Evolutionary conservation across 2,329 filamentous ascomycete genomes (phyloP).

Genomic region (Paecilomyces variotii): DNA sequence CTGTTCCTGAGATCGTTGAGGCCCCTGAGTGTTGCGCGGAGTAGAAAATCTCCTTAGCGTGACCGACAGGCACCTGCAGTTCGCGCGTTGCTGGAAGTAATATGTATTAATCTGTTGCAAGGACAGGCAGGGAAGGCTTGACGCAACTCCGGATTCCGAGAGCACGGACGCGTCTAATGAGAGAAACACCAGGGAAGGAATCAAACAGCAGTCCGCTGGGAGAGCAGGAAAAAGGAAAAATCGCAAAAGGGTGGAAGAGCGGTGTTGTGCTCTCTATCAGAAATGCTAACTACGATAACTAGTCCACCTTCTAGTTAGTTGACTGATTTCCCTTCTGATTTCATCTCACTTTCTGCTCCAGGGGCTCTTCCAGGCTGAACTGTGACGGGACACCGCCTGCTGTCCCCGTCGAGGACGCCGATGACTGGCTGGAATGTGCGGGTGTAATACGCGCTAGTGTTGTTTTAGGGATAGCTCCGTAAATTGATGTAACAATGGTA

Average conservation of each 20-base stretch:
- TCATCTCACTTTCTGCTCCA: not conserved
- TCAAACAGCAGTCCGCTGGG: not conserved
- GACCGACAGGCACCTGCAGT: not conserved
- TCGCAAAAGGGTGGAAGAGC: not conserved
- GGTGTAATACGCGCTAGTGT: not conserved
- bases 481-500: not conserved
- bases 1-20: conserved; percentile 5
- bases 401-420: not conserved
- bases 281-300: not conserved
- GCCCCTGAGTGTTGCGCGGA: conserved; percentile 5
- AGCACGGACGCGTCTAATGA: not conserved
- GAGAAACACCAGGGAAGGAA: not conserved
- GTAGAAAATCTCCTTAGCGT: conserved; percentile 4
- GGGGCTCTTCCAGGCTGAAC: not conserved
- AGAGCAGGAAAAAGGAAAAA: not conserved
- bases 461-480: not conserved
- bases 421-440: not conserved
- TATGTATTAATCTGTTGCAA: not conserved
- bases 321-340: not conserved
- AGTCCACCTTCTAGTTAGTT: not conserved
- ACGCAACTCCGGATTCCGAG: not conserved
- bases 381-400: not conserved
- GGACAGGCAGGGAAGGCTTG: not conserved
- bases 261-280: not conserved
- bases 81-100: not conserved